phyloP scores from a whole-genome alignment of 352 stramenopile species.

The Peronospora farinosa region DNA sequence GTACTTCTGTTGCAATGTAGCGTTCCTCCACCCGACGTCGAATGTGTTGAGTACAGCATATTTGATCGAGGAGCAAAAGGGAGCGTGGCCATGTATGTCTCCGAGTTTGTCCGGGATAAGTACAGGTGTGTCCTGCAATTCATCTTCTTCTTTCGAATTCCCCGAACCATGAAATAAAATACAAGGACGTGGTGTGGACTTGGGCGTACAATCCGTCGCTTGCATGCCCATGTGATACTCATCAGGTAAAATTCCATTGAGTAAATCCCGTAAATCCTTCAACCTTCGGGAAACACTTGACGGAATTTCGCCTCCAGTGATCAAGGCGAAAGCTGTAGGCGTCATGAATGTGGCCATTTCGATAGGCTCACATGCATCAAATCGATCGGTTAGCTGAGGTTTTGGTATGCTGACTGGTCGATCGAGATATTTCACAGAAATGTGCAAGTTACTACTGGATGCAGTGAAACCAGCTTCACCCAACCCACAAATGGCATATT shows the following conservation, averaged over 20 bases:
- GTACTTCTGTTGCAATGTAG: slow-evolving; percentile 13
- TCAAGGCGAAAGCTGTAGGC: slow-evolving; percentile 17
- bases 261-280: background rate
- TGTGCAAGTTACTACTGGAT: slow-evolving; percentile 30
- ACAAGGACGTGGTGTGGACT: slow-evolving; percentile 13
- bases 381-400: slow-evolving; percentile 1
- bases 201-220: slow-evolving; percentile 4
- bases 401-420: slow-evolving; percentile 6
- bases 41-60: slow-evolving; percentile 16
- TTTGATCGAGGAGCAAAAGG: slow-evolving; percentile 14
- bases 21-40: slow-evolving; percentile 9
- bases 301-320: slow-evolving; percentile 8
- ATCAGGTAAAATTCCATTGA: background rate
- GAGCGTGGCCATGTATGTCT: slow-evolving; percentile 12
- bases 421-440: slow-evolving; percentile 28
- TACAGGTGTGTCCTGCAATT: slow-evolving; percentile 8
- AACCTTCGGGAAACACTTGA: slow-evolving; percentile 13
- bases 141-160: slow-evolving; percentile 5
- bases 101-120: slow-evolving; percentile 10
- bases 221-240: slow-evolving; percentile 15
- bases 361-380: slow-evolving; percentile 5
- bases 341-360: slow-evolving; percentile 9
- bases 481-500: slow-evolving; percentile 9
- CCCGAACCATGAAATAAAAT: slow-evolving; percentile 21
- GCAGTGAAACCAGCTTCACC: slow-evolving; percentile 22